Percentiles rank a stretch among this genome's conserved stretches.
Evolutionary conservation across 192 early-diverging fungal genomes (phyloP).

Genomic region (Geosiphon pyriformis): DNA sequence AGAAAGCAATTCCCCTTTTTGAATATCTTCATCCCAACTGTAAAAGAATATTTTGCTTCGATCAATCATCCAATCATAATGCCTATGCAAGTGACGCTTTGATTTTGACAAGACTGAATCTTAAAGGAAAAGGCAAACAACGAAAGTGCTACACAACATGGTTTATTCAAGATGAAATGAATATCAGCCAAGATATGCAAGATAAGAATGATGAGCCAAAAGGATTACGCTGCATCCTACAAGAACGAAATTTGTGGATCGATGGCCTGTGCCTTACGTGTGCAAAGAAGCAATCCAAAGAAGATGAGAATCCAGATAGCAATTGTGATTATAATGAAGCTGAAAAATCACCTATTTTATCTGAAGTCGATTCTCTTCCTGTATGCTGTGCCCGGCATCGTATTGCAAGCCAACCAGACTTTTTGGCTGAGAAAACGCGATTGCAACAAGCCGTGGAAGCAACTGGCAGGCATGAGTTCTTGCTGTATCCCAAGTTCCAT

Average conservation of each 20-base stretch:
- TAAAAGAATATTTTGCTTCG: not conserved
- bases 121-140: not conserved
- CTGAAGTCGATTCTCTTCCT: not conserved
- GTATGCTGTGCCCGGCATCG: not conserved
- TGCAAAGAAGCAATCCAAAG: too few species aligned
- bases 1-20: not conserved
- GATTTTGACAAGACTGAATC: not conserved
- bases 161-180: not conserved
- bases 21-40: not conserved
- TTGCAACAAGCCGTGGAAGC: slow-evolving; percentile 1
- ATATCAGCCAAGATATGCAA: not conserved
- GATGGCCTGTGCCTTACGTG: too few species aligned
- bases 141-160: not conserved
- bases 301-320: not conserved
- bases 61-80: not conserved
- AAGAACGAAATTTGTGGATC: not conserved
- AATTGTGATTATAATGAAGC: too few species aligned
- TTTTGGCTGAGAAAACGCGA: slow-evolving; percentile 1
- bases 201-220: not conserved
- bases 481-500: slow-evolving; percentile 17
- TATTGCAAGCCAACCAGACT: slow-evolving; percentile 1
- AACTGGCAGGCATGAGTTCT: not conserved
- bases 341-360: too few species aligned
- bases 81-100: not conserved
- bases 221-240: not conserved